Evolutionary conservation across 2,329 filamentous ascomycete species (phyloP).

Genomic region (Penicillium sp.): DNA sequence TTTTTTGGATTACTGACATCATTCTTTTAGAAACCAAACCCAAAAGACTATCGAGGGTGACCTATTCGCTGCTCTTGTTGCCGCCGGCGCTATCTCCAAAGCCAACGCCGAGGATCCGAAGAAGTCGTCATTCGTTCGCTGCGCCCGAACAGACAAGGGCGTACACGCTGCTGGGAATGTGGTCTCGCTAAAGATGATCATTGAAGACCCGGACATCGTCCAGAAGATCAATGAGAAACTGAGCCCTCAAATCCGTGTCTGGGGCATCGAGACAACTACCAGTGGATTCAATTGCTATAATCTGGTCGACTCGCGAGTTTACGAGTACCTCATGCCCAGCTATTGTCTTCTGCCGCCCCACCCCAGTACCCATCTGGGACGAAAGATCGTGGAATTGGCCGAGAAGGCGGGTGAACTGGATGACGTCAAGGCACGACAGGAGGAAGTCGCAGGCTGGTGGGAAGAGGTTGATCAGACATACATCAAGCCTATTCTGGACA

Average conservation of each 20-base stretch:
- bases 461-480: conserved; percentile 76
- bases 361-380: conserved; percentile 81
- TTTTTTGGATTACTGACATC: neutral
- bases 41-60: conserved; percentile 97
- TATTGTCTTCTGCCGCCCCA: conserved; percentile 93
- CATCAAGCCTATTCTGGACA: conserved; percentile 69
- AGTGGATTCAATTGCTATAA: conserved; percentile 95
- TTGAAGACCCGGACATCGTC: conserved; percentile 86
- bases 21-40: conserved; percentile 50
- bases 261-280: conserved; percentile 88
- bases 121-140: conserved; percentile 91
- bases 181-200: conserved; percentile 92
- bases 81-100: conserved; percentile 91
- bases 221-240: conserved; percentile 88
- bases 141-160: conserved; percentile 95
- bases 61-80: conserved; percentile 87
- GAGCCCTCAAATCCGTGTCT: conserved; percentile 87
- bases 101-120: conserved; percentile 96
- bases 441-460: conserved; percentile 84
- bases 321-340: conserved; percentile 94
- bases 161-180: conserved; percentile 96
- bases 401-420: conserved; percentile 74
- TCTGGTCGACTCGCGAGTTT: conserved; percentile 91
- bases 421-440: conserved; percentile 69
- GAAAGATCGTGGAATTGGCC: conserved; percentile 77